These are phyloP conservation scores for Cardiospermum halicacabum DNA, from an alignment of 345 rosid genomes.

Conservation along the genomic window DNA sequence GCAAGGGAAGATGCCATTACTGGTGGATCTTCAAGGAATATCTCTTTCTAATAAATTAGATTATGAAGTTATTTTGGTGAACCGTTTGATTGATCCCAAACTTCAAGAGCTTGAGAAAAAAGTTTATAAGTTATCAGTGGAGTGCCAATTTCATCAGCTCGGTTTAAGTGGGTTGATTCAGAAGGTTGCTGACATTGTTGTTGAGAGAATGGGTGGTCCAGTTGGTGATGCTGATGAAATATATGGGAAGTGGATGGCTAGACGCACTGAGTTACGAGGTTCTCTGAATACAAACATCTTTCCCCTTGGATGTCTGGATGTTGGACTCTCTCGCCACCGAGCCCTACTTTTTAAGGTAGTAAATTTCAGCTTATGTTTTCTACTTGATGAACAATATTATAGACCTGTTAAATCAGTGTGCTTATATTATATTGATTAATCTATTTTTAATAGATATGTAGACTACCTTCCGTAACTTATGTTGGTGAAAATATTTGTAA, in stretches of 20 bases:
- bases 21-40: conserved; percentile 75
- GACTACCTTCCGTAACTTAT: background rate
- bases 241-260: conserved; percentile 61
- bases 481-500: background rate
- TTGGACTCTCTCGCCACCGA: conserved; percentile 95
- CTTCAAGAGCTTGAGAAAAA: conserved; percentile 70
- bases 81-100: conserved; percentile 67
- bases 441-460: conserved; percentile 3
- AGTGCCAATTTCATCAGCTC: conserved; percentile 34
- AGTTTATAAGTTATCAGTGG: conserved; percentile 40
- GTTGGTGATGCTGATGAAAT: conserved; percentile 86
- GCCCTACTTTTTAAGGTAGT: conserved; percentile 95
- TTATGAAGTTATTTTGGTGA: conserved; percentile 74
- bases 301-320: conserved; percentile 82
- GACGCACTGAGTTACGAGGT: conserved; percentile 55
- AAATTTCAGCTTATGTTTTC: conserved; percentile 1
- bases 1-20: conserved; percentile 76
- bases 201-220: conserved; percentile 85
- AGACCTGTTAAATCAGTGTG: background rate
- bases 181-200: conserved; percentile 90
- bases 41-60: conserved; percentile 59
- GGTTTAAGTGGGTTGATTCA: conserved; percentile 64
- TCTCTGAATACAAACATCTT: conserved; percentile 56
- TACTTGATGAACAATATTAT: background rate
- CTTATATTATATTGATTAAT: background rate